Conservation (phyloP, 495 filamentous ascomycete species). For the Recurvomyces mirabilis region DNA sequence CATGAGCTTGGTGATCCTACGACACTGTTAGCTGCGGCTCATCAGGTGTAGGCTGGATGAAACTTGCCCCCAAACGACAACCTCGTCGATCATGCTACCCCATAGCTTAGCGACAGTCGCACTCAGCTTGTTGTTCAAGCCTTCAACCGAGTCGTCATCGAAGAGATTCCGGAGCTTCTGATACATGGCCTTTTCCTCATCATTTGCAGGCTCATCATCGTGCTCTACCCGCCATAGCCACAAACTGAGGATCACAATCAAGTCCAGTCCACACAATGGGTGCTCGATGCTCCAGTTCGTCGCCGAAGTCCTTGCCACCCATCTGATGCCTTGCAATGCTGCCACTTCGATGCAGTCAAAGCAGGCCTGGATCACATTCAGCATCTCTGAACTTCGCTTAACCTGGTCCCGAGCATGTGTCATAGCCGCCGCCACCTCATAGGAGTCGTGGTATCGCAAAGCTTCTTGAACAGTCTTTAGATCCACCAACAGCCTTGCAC, state of each 20-base stretch:
- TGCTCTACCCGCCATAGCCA: conserved; percentile 99
- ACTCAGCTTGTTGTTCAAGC: conserved; percentile 70
- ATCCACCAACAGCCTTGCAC: conserved; percentile 85
- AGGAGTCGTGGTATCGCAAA: conserved; percentile 89
- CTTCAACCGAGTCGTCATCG: conserved; percentile 74
- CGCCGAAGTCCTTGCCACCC: conserved; percentile 91
- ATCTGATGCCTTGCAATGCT: conserved; percentile 86
- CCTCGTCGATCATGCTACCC: conserved; percentile 97
- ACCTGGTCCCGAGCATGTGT: conserved; percentile 83
- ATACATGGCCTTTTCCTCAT: conserved; percentile 89
- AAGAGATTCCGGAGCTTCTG: conserved; percentile 88
- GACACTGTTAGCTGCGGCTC: too few relatives aligned
- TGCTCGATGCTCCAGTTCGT: conserved; percentile 99
- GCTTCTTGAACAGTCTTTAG: conserved; percentile 93
- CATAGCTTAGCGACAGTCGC: conserved; percentile 88
- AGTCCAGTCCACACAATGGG: conserved; percentile 87
- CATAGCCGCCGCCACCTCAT: conserved; percentile 95
- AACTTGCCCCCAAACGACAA: conserved; percentile 93
- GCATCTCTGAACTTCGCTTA: conserved; percentile 92
- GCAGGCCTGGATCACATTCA: conserved; percentile 94
- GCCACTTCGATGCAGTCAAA: conserved; percentile 98
- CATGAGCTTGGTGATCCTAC: conserved; percentile 91
- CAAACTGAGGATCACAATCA: conserved; percentile 96
- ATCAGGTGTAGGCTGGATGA: too few relatives aligned
- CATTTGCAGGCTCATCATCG: conserved; percentile 86